Evolutionary conservation across 2,329 filamentous ascomycete genomes (phyloP).

Genomic region (Fusarium sp.): DNA sequence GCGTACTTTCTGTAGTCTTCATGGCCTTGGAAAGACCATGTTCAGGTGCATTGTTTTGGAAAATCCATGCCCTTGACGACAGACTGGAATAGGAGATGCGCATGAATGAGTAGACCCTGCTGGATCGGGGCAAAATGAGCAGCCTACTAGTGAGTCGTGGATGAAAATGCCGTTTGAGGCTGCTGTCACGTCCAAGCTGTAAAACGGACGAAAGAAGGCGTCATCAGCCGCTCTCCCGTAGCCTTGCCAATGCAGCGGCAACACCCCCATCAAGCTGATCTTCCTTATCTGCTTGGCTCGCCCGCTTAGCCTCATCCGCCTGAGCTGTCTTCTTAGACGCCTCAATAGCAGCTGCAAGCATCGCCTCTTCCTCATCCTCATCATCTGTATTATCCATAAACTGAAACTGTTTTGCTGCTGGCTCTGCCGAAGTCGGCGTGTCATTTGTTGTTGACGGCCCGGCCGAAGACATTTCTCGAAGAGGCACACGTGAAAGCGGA

Average conservation of each 20-base stretch:
- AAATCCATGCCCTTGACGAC: not conserved
- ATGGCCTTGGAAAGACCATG: not conserved
- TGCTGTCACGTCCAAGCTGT: not conserved
- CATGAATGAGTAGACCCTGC: not conserved
- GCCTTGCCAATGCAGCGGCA: slow-evolving; percentile 69
- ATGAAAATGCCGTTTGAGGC: not conserved
- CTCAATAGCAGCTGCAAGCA: slow-evolving; percentile 61
- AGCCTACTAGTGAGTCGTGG: not conserved
- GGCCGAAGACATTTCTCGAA: slow-evolving; percentile 53
- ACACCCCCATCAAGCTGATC: slow-evolving; percentile 67
- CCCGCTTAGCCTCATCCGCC: slow-evolving; percentile 40
- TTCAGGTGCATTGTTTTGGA: not conserved
- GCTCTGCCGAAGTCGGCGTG: slow-evolving; percentile 2
- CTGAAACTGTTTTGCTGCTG: slow-evolving; percentile 50
- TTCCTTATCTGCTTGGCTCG: slow-evolving; percentile 32
- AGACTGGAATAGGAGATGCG: not conserved
- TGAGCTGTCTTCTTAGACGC: slow-evolving; percentile 57
- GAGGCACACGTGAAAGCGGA: slow-evolving; percentile 54
- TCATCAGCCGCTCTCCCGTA: slow-evolving; percentile 58
- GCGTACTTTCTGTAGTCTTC: not conserved
- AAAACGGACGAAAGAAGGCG: not conserved
- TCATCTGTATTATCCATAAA: slow-evolving; percentile 58
- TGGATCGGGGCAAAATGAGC: not conserved
- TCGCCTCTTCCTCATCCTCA: slow-evolving; percentile 62
- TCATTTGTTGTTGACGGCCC: slow-evolving; percentile 29